Conservation (phyloP, 2,329 filamentous ascomycete genomes). For the Aspergillus sp. region DNA sequence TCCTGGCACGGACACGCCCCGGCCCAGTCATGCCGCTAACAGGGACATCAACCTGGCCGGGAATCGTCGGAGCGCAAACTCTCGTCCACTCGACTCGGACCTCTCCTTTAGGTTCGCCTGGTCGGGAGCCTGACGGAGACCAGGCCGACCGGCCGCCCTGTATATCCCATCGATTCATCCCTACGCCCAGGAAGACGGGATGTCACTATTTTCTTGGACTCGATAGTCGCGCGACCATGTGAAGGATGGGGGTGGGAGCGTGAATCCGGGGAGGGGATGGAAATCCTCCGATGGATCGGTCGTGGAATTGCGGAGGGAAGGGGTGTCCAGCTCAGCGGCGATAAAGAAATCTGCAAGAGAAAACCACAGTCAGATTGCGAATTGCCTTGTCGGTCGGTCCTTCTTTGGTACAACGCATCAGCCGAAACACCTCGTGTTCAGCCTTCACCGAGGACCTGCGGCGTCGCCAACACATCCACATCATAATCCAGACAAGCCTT, state of each 20-base stretch:
- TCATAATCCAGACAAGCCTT: conserved; percentile 17
- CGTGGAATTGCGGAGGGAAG: too few species aligned
- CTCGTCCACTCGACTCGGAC: not conserved
- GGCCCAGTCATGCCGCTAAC: not conserved
- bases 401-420: not conserved
- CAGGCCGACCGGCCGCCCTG: not conserved
- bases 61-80: not conserved
- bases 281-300: not conserved
- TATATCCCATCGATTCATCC: not conserved
- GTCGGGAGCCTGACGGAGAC: not conserved
- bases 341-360: too few species aligned
- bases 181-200: not conserved
- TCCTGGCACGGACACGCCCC: not conserved
- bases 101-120: not conserved
- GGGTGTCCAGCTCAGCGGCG: too few species aligned
- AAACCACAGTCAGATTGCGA: not conserved
- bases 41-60: not conserved
- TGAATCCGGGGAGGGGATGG: not conserved
- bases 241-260: not conserved
- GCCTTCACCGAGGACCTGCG: not conserved
- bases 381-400: not conserved
- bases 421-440: not conserved
- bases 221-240: not conserved
- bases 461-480: not conserved
- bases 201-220: not conserved